Evolutionary conservation across 2,329 filamentous ascomycete species (phyloP).

Genomic region (Helotiales sp.): DNA sequence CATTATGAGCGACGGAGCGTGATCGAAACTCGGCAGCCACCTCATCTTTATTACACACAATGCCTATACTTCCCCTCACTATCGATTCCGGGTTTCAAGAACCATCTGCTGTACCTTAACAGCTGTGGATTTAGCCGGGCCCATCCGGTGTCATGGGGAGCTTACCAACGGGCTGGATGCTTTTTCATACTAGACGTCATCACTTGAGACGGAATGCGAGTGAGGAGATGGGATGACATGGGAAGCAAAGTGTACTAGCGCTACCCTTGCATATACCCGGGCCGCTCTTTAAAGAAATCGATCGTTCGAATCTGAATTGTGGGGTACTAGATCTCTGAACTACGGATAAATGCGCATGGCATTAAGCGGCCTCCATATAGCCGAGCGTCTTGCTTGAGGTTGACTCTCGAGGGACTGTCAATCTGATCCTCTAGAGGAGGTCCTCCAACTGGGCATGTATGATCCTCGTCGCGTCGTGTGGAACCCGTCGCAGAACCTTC

Average conservation of each 20-base stretch:
- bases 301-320: not conserved
- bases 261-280: constrained; percentile 9
- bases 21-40: not conserved
- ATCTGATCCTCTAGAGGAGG: not conserved
- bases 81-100: not conserved
- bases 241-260: not conserved
- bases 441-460: not conserved
- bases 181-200: not conserved
- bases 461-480: not conserved
- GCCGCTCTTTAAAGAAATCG: not conserved
- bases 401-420: not conserved
- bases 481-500: not conserved
- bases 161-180: not conserved
- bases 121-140: not conserved
- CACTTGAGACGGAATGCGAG: too few species aligned
- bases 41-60: constrained; percentile 1
- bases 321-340: not conserved
- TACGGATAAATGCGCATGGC: not conserved
- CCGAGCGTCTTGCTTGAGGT: not conserved
- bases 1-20: constrained; percentile 2
- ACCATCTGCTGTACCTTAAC: not conserved
- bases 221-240: not conserved
- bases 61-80: constrained; percentile 5
- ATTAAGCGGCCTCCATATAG: not conserved
- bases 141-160: not conserved